Percentiles rank a stretch among this genome's conserved stretches.
phyloP scores from a whole-genome alignment of 352 stramenopile species.

The Phytophthora vignae region DNA sequence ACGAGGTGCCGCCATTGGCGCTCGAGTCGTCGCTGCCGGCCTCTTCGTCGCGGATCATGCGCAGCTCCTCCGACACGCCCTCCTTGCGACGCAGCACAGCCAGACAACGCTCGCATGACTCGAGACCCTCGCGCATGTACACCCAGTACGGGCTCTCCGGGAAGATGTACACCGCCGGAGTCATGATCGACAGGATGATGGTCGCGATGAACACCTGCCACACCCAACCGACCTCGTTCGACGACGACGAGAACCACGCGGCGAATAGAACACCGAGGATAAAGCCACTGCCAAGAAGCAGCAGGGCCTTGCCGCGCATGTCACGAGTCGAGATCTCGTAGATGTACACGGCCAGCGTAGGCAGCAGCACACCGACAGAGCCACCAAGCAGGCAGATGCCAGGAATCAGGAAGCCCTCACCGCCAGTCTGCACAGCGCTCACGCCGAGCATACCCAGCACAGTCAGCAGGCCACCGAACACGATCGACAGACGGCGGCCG shows the following conservation, averaged over 20 bases:
- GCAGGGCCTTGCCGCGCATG: conserved; percentile 83
- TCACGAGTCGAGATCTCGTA: conserved; percentile 88
- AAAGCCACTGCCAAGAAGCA: conserved; percentile 79
- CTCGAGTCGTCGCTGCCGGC: conserved; percentile 43
- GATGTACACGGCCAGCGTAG: conserved; percentile 84
- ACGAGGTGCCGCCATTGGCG: conserved; percentile 36
- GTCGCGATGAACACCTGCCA: conserved; percentile 88
- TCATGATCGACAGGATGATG: conserved; percentile 83
- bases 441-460: conserved; percentile 80
- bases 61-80: conserved; percentile 74
- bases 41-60: conserved; percentile 82
- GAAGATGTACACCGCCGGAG: conserved; percentile 85
- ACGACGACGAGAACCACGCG: conserved; percentile 75
- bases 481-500: conserved; percentile 76
- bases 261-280: conserved; percentile 67
- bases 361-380: conserved; percentile 71
- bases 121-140: conserved; percentile 77
- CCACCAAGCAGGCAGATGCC: conserved; percentile 69
- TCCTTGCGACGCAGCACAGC: conserved; percentile 81
- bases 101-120: conserved; percentile 77
- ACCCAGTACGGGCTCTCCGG: conserved; percentile 89
- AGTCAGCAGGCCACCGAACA: conserved; percentile 69
- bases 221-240: conserved; percentile 81
- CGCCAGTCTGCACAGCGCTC: conserved; percentile 59
- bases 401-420: conserved; percentile 66